Conservation (phyloP, 2,329 filamentous ascomycete species). For the Hypoxylon sp. region DNA sequence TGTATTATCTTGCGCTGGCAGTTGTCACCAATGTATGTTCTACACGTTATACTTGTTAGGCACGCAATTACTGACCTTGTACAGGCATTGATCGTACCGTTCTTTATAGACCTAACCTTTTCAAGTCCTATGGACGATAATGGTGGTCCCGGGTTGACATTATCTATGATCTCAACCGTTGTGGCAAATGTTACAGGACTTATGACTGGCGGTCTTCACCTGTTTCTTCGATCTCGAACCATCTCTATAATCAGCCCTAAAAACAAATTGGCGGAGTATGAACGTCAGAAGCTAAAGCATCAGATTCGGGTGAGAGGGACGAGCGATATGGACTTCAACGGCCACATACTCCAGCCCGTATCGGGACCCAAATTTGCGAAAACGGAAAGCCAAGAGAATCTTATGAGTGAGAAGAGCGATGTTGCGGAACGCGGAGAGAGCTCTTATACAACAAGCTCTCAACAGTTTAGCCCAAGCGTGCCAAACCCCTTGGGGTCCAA, state of each 20-base stretch:
- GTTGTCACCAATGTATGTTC: constrained; percentile 70
- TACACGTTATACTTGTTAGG: not conserved
- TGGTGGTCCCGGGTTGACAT: constrained; percentile 62
- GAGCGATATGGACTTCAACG: constrained; percentile 51
- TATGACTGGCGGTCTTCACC: constrained; percentile 74
- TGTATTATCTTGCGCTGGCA: constrained; percentile 74
- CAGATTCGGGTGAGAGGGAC: constrained; percentile 45
- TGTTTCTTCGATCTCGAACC: constrained; percentile 76
- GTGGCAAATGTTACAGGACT: constrained; percentile 76
- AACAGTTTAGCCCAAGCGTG: constrained; percentile 41
- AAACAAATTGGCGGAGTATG: constrained; percentile 63
- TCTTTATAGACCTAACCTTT: constrained; percentile 72
- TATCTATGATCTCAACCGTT: constrained; percentile 75
- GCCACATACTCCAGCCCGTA: constrained; percentile 57
- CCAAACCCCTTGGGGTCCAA: constrained; percentile 57
- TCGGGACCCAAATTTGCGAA: constrained; percentile 52
- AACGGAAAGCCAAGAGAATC: constrained; percentile 56
- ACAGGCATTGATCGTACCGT: constrained; percentile 73
- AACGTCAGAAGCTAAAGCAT: constrained; percentile 61
- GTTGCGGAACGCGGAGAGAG: constrained; percentile 52
- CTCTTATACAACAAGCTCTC: constrained; percentile 40
- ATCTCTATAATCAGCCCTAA: constrained; percentile 68
- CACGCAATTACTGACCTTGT: constrained; percentile 48
- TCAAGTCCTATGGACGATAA: constrained; percentile 55
- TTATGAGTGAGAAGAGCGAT: constrained; percentile 55